Evolutionary conservation across 1,284 basidiomycete genomes (phyloP).

Genomic region (Gomphus bonarii): DNA sequence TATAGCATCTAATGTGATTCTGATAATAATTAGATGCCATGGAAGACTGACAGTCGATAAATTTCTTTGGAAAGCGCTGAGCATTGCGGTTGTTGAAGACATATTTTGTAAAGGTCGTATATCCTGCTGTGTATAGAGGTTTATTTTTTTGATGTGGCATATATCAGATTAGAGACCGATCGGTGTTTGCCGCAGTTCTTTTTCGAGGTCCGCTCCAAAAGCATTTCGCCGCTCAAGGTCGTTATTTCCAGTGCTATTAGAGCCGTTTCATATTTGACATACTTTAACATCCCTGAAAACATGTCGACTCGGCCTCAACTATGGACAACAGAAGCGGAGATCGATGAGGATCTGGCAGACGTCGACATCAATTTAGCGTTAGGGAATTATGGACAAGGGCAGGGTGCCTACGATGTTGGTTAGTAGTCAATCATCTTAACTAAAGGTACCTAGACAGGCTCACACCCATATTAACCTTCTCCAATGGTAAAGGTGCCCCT

Average conservation of each 20-base stretch:
- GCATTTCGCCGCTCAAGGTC: background rate
- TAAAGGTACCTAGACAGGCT: background rate
- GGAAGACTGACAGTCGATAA: background rate
- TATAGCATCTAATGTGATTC: no score
- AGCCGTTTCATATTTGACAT: background rate
- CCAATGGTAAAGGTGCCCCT: slow-evolving; percentile 28
- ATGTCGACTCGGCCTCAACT: slow-evolving; percentile 11
- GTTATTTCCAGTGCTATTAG: background rate
- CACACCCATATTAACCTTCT: background rate
- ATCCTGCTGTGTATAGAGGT: no score
- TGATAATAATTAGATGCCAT: background rate
- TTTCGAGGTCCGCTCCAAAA: no score
- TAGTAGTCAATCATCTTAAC: slow-evolving; percentile 15
- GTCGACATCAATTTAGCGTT: slow-evolving; percentile 64
- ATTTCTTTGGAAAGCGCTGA: no score
- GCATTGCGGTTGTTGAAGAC: no score
- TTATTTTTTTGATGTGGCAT: no score
- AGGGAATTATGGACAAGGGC: slow-evolving; percentile 51
- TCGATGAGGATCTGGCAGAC: slow-evolving; percentile 66
- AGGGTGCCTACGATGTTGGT: slow-evolving; percentile 64
- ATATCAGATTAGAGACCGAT: no score
- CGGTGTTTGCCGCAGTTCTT: no score
- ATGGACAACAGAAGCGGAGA: slow-evolving; percentile 33
- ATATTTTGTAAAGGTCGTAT: no score
- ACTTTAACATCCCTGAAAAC: background rate